A percentile compares a stretch with the other conserved stretches of the same genome.
Evolutionary conservation across 2,329 filamentous ascomycete species (phyloP).

Genomic region (Lasiodiplodia citricola): DNA sequence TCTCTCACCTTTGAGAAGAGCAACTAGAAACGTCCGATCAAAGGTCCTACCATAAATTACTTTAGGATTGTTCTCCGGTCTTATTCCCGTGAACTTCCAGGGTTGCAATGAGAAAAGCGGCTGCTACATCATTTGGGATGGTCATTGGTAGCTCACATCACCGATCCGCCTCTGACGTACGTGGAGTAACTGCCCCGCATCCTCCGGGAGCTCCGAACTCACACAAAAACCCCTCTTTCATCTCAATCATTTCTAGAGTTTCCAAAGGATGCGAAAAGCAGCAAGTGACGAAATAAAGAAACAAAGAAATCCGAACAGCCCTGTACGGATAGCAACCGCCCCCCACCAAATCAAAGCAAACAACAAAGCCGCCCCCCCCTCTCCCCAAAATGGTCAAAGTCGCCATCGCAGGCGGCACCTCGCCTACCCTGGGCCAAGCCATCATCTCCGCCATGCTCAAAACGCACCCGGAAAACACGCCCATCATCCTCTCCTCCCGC

Average conservation of each 20-base stretch:
- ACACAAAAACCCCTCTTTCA: not conserved
- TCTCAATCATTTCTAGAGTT: not conserved
- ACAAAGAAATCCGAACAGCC: not conserved
- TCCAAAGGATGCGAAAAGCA: not conserved
- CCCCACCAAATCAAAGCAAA: constrained; percentile 22
- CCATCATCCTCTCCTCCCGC: constrained; percentile 39
- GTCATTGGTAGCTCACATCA: not conserved
- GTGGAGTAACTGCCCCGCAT: not conserved
- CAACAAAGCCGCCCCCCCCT: constrained; percentile 31
- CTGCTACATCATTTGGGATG: not conserved
- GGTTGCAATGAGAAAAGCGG: too few relatives aligned
- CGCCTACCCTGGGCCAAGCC: constrained; percentile 34
- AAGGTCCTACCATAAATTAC: too few relatives aligned
- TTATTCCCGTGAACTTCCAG: too few relatives aligned
- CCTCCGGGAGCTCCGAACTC: not conserved
- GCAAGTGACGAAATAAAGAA: too few relatives aligned
- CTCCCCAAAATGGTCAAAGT: constrained; percentile 30
- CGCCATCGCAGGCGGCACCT: constrained; percentile 37
- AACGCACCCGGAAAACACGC: constrained; percentile 30
- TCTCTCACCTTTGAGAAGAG: not conserved
- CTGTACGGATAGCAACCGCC: not conserved
- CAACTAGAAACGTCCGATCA: too few relatives aligned
- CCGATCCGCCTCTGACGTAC: not conserved
- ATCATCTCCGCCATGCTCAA: constrained; percentile 34
- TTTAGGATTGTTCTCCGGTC: too few relatives aligned